A percentile compares a stretch with the other conserved stretches of the same genome.
Evolutionary conservation across 768 basidiomycete species (phyloP).

Genomic region (Coprinopsis marcescibilis): DNA sequence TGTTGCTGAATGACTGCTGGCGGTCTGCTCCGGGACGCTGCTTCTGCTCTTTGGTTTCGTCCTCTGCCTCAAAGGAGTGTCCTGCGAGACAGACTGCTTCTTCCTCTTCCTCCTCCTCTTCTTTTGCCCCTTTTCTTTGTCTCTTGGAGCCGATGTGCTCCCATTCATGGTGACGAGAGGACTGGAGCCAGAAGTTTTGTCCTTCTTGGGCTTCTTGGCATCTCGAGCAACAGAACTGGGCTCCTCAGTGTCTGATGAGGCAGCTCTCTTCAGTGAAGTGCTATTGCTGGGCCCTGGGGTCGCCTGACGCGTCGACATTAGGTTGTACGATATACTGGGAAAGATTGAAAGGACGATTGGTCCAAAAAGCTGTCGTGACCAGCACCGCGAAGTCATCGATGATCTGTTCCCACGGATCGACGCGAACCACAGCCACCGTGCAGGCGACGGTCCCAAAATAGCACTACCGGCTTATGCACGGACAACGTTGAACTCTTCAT

Average conservation of each 20-base stretch:
- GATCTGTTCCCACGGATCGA: too few species aligned
- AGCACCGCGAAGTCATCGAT: too few species aligned
- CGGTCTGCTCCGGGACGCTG: not conserved
- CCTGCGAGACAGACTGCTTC: not conserved
- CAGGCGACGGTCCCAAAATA: too few species aligned
- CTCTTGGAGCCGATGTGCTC: not conserved
- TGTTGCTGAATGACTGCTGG: too few species aligned
- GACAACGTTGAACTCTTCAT: too few species aligned
- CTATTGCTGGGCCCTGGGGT: not conserved
- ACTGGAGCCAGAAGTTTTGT: not conserved
- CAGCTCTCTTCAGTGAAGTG: not conserved
- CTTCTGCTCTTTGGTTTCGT: not conserved
- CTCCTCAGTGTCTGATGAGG: conserved; percentile 2
- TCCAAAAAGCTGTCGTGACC: too few species aligned
- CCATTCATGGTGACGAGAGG: not conserved
- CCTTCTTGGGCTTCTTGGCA: conserved; percentile 1
- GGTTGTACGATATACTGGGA: too few species aligned
- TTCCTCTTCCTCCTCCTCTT: conserved; percentile 1
- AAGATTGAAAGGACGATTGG: too few species aligned
- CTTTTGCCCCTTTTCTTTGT: not conserved
- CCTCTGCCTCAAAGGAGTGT: not conserved
- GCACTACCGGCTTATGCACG: too few species aligned
- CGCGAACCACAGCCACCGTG: too few species aligned
- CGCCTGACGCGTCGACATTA: conserved; percentile 3
- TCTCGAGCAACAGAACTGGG: not conserved